Evolutionary conservation across 2,329 filamentous ascomycete species (phyloP), one percentile per base, ranked within the genome.

Genomic region (Sordariomycetes sp.): DNA sequence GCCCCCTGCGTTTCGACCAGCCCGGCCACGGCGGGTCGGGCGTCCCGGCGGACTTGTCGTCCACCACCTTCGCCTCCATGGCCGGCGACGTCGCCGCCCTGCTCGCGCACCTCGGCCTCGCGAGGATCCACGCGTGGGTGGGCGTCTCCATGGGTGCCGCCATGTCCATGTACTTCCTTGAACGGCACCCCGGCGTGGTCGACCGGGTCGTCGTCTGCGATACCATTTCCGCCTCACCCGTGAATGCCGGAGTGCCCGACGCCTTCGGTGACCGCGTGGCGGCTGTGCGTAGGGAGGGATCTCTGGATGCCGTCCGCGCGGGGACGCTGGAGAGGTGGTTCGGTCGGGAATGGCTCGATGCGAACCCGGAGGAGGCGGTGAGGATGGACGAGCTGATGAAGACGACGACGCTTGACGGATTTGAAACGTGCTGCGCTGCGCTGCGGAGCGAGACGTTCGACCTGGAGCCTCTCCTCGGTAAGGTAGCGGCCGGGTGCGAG

Each of bases 101-200:
- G 4, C 63, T 76, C 1, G 53, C 61, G 1, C 60, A 67, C 18
- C 65, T 74, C 3, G 61, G 62, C 7, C 66, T 75, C 35, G 53
- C 60, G 5, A 66, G 61, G 22, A 59, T 74, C 6, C 65, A 72
- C 58, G 68, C 70, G 3, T 77, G 74, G 74, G 65, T 77, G 8
- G 74, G 74, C 1, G 72, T 76, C 1, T 76, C 74, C 12, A 75
- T 77, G 72, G 75, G 75, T 24, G 75, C 71, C 8, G 68, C 72
- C 0, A 71, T 67, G 1, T 71, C 71, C 22, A 63, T 76, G 54
- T 68, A 69, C 59, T 77, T 76, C 61, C 67, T 67, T 1, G 66
- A 67, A 4, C 68, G 65, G 58, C 71, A 74, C 59, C 73, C 73
- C 4, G 68, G 68, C 37, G 54, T 74, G 3, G 65, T 76, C 11